phyloP scores from a whole-genome alignment of 768 basidiomycete genomes.

The Hortiboletus campestris region DNA sequence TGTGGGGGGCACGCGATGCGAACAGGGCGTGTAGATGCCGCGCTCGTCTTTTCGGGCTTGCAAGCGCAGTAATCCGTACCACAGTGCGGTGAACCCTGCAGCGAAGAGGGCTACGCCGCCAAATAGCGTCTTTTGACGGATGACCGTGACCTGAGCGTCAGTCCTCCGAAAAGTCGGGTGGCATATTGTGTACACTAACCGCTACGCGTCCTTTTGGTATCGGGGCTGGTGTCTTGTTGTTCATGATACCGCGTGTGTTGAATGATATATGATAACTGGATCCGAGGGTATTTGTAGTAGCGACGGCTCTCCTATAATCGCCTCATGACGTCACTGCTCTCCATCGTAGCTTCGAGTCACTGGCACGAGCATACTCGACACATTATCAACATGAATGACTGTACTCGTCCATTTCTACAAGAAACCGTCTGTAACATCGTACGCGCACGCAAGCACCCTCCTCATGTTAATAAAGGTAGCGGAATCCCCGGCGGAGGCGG shows the following conservation, averaged over 20 bases:
- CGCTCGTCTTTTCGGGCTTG: conserved; percentile 21
- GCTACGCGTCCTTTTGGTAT: conserved; percentile 11
- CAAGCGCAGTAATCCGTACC: conserved; percentile 19
- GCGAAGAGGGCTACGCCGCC: conserved; percentile 24
- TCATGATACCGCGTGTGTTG: conserved; percentile 1
- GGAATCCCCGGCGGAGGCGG: conserved; percentile 51
- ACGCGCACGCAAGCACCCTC: too few relatives aligned
- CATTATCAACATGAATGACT: not conserved
- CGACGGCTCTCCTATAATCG: too few relatives aligned
- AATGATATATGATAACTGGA: not conserved
- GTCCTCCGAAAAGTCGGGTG: not conserved
- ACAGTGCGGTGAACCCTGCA: conserved; percentile 18
- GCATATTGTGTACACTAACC: not conserved
- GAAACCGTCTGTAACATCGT: not conserved
- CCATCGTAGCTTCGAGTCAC: too few relatives aligned
- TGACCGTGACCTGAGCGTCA: not conserved
- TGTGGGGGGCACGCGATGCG: not conserved
- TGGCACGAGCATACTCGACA: too few relatives aligned
- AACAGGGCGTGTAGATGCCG: conserved; percentile 20
- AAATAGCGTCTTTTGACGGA: conserved; percentile 21
- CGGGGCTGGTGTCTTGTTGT: conserved; percentile 1
- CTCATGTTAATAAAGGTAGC: not conserved
- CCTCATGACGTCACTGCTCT: not conserved
- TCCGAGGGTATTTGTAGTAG: not conserved
- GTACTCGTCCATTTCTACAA: not conserved